Evolutionary conservation across 129 eudicot genomes (phyloP), one percentile per base, ranked within the genome.

Genomic region (Centrapalus pauciflorus): DNA sequence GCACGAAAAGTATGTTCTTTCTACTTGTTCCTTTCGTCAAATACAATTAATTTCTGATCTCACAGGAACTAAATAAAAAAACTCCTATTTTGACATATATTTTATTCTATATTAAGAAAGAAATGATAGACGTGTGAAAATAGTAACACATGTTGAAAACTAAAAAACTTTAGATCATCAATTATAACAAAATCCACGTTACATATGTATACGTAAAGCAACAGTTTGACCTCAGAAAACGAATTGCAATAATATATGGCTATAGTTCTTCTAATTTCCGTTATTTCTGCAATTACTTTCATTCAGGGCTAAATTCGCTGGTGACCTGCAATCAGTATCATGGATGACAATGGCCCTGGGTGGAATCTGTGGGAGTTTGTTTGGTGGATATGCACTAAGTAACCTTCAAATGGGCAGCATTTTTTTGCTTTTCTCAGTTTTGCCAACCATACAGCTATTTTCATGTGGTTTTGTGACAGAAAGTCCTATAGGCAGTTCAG

Each of bases 291-390:
- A 19, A 13, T 13, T 45, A 33, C 52, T 59, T 58, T 37, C 4
- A 0, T 68, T n/a, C 80, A 92, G 99, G 86, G 92, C 99, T 69
- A 74, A 86, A 17, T 93, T 79, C 75, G 89, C 96, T 71, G 96
- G 99, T n/a, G 99, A 93, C 77, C 87, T 93, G 66, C 99, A 93
- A 82, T 93, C 99, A 49, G 12, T 89, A 49, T 93, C 99, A 66
- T 89, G 99, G 99, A 74, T 93, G 81, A 26, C 99, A 65, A 93
- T 93, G 99, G 95, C 99, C 63, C 67, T 84, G 34, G 99, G 99
- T 60, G 99, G 99, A 76, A 84, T 93, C 7, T 83, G 69, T 70
- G 99, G 99, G 69, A 88, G 93, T 71, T 80, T 93, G 54, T 76
- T 89, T 61, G 99, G 99, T 72, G 96, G 99, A 72, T 82, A 86